Evolutionary conservation across 805 yeast species (phyloP), one percentile per base, ranked within the genome.

Genomic region (Metschnikowia cerradonensis): DNA sequence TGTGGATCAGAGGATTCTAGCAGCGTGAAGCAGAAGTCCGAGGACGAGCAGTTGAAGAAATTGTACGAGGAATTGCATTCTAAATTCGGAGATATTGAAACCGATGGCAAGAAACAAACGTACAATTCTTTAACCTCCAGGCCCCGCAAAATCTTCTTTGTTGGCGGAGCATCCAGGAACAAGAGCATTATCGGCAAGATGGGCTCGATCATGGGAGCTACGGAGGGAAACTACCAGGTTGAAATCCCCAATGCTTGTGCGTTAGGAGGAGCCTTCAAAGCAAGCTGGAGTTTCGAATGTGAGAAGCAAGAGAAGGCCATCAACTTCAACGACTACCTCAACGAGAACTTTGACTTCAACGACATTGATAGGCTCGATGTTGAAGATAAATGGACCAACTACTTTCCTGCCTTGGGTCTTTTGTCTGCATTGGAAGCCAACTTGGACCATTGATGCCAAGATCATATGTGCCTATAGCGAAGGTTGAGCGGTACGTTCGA

Each of bases 161-260:
- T 90, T 39, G 97, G 97, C 7, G 97, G 97, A 13, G 90, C 90
- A 0, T 83, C 94, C 3, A 80, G 81, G 43, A 90, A 91, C 64
- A 55, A 63, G 19, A 79, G 89, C 26, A 85, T 90, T 47, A 83
- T 90, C 32, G 66, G 69, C 19, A 84, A 81, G 56, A 85, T 88
- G 73, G 82, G 90, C 10, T 72, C 83, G 11, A 82, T 90, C 6
- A 67, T 90, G 34, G 91, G 90, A 4, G 82, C 88, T 0, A 67
- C 73, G 1, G 64, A 72, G 33, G 94, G 91, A 1, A 82, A 86
- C 54, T 88, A 68, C 64, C 80, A 81, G 52, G 83, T 86, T 36
- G 90, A 88, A 60, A 80, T 88, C 43, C 82, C 92, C 6, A 90
- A 90, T 67, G 94, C 96, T 1, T 90, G 97, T 75, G 97, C 96